Evolutionary conservation across 768 basidiomycete species (phyloP), one percentile per base, ranked within the genome.

Genomic region (Tricholoma matsutake): DNA sequence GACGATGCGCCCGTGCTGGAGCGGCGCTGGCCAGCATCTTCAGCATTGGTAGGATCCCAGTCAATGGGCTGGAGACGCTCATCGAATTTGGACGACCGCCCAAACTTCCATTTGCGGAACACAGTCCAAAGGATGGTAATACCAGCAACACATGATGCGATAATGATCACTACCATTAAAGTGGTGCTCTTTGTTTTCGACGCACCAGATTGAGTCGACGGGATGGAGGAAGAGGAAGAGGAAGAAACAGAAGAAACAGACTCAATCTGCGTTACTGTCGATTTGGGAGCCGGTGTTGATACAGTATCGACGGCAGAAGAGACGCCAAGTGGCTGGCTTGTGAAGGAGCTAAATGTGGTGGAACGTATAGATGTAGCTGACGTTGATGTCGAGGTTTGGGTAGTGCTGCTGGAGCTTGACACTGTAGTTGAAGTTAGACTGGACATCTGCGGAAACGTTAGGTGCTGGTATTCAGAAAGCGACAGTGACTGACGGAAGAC

Each of bases 81-180:
- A 67, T 92, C 89, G 71, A 94, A 94, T 67, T 84, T 82, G 69
- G 84, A 81, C 31, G 92, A 94, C 60, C 89, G 85, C 57, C 84
- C 86, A 69, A 94, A 86, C 77, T 94, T 93, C 89, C 91, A 94
- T 74, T 94, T 94, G 78, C 93, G 88, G 80, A 94, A 90, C 69
- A 93, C 76, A 53, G 92, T 95, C 93, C 93, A 96, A 63, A 89
- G 79, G 65, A 94, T 85, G 59, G 83, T 81, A 56, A 88, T 69
- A 31, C 81, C 88, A 56, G 85, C 93, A 45, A 94, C 66, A 51
- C 80, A 85, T 6, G 87, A 80, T 4, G 84, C 93, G 56, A 91
- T 78, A 55, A 84, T 83, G 67, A 92, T 88, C 66, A 95, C 76
- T 45, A 85, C 79, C 16, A 86, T 91, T 57, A 84, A 73, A 4